Evolutionary conservation across 192 early-diverging fungal genomes (phyloP), one percentile per base, ranked within the genome.

Genomic region (Coemansia reversa): DNA sequence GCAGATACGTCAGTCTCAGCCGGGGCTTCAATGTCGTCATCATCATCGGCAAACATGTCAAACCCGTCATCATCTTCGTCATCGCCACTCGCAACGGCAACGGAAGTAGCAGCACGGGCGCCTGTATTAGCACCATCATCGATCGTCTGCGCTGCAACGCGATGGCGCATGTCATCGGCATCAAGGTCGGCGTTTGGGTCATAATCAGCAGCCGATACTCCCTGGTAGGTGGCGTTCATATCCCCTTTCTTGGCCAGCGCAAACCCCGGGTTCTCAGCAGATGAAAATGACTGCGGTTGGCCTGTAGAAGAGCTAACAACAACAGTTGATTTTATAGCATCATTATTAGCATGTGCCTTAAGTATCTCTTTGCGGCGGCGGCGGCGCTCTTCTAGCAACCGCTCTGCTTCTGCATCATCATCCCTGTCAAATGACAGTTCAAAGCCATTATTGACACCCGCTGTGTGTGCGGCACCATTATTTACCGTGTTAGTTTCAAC

Each of bases 361-460:
- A 97, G 56, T 51, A 97, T 93, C 27, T 85, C 91, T 60, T 82
- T 81, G 56, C 92, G 83, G 25, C 89, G 84, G 64, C 85, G 87
- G 33, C 93, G 85, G 7, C 94, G 86, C 82, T 93, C 93, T 66
- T 95, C 93, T 61, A 96, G 89, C 55, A 92, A 58, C 51, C 84
- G 76, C 59, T 92, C 87, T 67, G 94, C 91, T 33, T 93, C 90
- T 23, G 85, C 86, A 49, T 91, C 86, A 9, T 83, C 75, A 60
- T 89, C 86, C 20, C 75, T 60, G 25, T 75, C 55, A 62, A 82
- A 67, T 4, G 72, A 57, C 58, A 65, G 49, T 18, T 45, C 51
- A 59, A 66, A 56, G 24, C 30, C 53, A 33, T 30, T 22, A 55
- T 65, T 58, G 28, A 29, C 14, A n/a, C 20, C 51, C 48, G 22